A percentile compares a stretch with the other conserved stretches of the same genome.
Evolutionary conservation across 208 protist genomes (phyloP).

Genomic region (Crithidia fasciculata): DNA sequence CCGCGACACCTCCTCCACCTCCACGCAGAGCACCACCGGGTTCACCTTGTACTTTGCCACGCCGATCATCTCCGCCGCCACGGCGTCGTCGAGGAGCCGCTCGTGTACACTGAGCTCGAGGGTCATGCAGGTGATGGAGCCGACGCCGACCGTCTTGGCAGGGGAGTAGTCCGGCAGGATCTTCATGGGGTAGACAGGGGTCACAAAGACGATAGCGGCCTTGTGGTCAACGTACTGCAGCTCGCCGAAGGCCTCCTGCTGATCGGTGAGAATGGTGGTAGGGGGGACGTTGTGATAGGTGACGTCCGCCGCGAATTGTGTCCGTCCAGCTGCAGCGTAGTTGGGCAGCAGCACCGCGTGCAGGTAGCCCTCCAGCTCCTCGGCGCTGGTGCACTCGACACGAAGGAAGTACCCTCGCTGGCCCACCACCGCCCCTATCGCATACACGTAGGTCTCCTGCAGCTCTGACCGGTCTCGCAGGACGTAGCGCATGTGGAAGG

Average conservation of each 20-base stretch:
- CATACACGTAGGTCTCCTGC: conserved; percentile 66
- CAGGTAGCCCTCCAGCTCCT: conserved; percentile 83
- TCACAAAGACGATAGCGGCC: conserved; percentile 76
- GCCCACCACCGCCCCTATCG: conserved; percentile 70
- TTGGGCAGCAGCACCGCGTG: conserved; percentile 65
- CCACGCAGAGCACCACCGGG: conserved; percentile 74
- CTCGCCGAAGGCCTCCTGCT: conserved; percentile 82
- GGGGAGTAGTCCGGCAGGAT: conserved; percentile 86
- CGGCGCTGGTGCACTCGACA: conserved; percentile 66
- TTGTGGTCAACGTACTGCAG: conserved; percentile 84
- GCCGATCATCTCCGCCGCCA: conserved; percentile 77
- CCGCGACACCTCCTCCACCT: conserved; percentile 86
- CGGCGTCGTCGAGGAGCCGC: conserved; percentile 77
- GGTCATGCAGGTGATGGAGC: conserved; percentile 91
- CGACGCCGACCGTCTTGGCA: conserved; percentile 85
- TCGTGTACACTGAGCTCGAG: conserved; percentile 84
- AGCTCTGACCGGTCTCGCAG: conserved; percentile 62
- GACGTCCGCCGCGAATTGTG: conserved; percentile 78
- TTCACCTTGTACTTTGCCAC: conserved; percentile 84
- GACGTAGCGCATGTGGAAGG: conserved; percentile 76
- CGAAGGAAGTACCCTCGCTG: conserved; percentile 81
- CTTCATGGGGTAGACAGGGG: conserved; percentile 85
- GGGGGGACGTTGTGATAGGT: conserved; percentile 58
- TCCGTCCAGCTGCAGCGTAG: conserved; percentile 50
- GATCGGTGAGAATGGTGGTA: conserved; percentile 60